phyloP scores from a whole-genome alignment of 257 asterid genomes.

The Galeopsis tetrahit region DNA sequence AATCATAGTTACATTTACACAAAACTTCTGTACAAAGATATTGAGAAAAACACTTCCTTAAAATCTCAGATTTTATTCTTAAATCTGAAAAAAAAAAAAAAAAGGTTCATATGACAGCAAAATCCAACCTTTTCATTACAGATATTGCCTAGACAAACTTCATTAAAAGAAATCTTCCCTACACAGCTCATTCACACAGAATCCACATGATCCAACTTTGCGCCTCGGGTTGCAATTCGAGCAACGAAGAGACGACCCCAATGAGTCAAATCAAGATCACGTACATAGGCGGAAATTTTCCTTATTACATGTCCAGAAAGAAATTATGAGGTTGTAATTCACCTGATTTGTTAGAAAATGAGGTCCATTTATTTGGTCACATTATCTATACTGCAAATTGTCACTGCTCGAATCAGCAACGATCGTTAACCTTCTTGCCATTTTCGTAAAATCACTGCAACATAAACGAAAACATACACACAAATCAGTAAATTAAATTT shows the following conservation, averaged over 20 bases:
- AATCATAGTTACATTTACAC: conserved; percentile 16
- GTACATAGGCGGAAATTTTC: background rate
- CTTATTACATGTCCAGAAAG: background rate
- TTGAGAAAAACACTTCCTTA: background rate
- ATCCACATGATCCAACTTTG: background rate
- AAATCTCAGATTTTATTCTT: conserved; percentile 2
- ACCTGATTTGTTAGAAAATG: conserved; percentile 35
- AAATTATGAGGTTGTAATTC: conserved; percentile 35
- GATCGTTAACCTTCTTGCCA: conserved; percentile 68
- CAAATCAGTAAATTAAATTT: background rate
- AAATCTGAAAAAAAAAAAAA: background rate
- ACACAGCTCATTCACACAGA: conserved; percentile 18
- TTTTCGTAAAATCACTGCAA: conserved; percentile 64
- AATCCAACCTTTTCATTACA: conserved; percentile 25
- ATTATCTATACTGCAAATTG: conserved; percentile 47
- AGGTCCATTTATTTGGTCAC: conserved; percentile 24
- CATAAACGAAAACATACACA: background rate
- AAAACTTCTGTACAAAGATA: conserved; percentile 28
- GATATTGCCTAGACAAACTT: background rate
- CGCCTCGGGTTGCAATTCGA: conserved; percentile 33
- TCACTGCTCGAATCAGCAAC: conserved; percentile 59
- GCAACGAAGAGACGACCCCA: background rate
- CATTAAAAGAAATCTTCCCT: conserved; percentile 25
- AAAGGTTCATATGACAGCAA: background rate
- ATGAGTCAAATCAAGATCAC: background rate